A percentile compares a stretch with the other conserved stretches of the same genome.
Evolutionary conservation across 2,329 filamentous ascomycete species (phyloP).

Genomic region (Sarocladiaceae sp.): DNA sequence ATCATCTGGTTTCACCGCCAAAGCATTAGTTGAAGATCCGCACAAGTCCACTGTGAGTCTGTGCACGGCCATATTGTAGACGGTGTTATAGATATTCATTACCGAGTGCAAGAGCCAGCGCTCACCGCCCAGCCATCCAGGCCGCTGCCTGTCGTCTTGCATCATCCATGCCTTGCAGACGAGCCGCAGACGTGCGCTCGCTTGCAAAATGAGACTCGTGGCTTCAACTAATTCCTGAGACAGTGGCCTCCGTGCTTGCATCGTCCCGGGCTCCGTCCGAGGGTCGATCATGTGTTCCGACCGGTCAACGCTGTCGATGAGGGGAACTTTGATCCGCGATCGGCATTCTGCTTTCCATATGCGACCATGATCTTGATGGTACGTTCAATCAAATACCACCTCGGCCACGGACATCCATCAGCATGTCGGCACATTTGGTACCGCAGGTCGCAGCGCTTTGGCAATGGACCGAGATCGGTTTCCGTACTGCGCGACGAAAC

Average conservation of each 20-base stretch:
- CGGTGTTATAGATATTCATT: neutral
- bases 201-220: neutral
- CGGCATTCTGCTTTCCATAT: neutral
- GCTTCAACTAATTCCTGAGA: too few relatives aligned
- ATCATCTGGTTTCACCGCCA: too few relatives aligned
- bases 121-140: neutral
- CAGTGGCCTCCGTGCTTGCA: too few relatives aligned
- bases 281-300: neutral
- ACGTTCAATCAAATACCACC: too few relatives aligned
- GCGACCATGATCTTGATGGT: too few relatives aligned
- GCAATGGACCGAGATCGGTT: too few relatives aligned
- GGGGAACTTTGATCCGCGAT: neutral
- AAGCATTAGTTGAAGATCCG: too few relatives aligned
- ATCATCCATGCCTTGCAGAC: neutral
- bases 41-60: too few relatives aligned
- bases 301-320: neutral
- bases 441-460: too few relatives aligned
- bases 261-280: neutral
- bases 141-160: neutral
- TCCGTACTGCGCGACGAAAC: too few relatives aligned
- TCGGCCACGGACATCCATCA: too few relatives aligned
- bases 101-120: neutral
- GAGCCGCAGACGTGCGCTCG: neutral
- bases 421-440: too few relatives aligned
- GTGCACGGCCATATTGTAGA: neutral